These are phyloP conservation scores for Lantana camara DNA, from an alignment of 257 asterid species.

Conservation along the genomic window DNA sequence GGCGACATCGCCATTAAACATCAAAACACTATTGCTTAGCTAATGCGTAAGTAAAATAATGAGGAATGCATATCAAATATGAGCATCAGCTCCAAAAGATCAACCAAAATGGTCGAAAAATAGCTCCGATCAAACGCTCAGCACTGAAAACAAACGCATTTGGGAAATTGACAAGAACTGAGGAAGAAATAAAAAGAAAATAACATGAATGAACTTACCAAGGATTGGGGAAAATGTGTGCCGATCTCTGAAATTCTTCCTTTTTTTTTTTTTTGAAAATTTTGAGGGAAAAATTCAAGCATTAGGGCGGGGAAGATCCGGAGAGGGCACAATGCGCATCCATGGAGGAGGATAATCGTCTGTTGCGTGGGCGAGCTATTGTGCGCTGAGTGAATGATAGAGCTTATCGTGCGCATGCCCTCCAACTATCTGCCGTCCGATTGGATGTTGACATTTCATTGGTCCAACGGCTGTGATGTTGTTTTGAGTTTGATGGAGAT, in stretches of 20 bases:
- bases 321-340: slow-evolving; percentile 32
- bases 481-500: neutral
- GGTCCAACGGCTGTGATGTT: slow-evolving; percentile 15
- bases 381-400: slow-evolving; percentile 34
- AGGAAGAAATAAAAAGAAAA: slow-evolving; percentile 13
- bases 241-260: slow-evolving; percentile 1
- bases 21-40: neutral
- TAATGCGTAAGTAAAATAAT: slow-evolving; percentile 6
- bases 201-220: slow-evolving; percentile 21
- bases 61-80: neutral
- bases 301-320: slow-evolving; percentile 39
- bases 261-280: slow-evolving; percentile 6
- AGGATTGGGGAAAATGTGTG: slow-evolving; percentile 3
- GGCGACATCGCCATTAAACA: slow-evolving; percentile 14
- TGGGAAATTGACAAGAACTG: neutral
- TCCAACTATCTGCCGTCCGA: slow-evolving; percentile 27
- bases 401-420: slow-evolving; percentile 41
- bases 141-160: neutral
- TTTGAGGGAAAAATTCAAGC: neutral
- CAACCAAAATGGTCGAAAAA: neutral
- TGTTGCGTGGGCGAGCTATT: slow-evolving; percentile 34
- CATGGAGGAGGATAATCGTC: slow-evolving; percentile 39
- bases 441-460: slow-evolving; percentile 22
- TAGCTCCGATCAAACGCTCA: neutral
- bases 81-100: slow-evolving; percentile 9